These are phyloP conservation scores for Starmerella ratchasimensis DNA, from an alignment of 805 yeast genomes.

Conservation along the genomic window DNA sequence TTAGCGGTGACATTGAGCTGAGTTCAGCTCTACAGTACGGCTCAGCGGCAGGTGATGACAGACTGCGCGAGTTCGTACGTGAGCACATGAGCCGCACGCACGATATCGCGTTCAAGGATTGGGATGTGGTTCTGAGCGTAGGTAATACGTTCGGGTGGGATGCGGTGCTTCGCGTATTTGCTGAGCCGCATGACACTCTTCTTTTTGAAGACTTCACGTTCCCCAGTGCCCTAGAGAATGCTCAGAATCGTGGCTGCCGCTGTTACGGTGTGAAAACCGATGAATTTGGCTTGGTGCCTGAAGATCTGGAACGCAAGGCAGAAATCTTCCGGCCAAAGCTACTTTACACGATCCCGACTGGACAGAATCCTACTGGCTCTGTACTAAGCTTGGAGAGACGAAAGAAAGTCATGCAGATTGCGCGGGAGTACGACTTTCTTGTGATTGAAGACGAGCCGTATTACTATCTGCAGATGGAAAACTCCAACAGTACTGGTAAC, in stretches of 20 bases:
- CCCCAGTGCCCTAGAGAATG: slow-evolving; percentile 72
- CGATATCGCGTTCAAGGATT: slow-evolving; percentile 42
- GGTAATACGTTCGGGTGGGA: slow-evolving; percentile 90
- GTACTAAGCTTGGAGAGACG: slow-evolving; percentile 68
- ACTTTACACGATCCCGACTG: slow-evolving; percentile 82
- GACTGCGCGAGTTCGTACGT: slow-evolving; percentile 48
- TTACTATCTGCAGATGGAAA: slow-evolving; percentile 89
- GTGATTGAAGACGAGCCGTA: slow-evolving; percentile 95
- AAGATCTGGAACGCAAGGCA: slow-evolving; percentile 44
- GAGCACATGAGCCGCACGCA: slow-evolving; percentile 44
- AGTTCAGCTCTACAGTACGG: slow-evolving; percentile 88
- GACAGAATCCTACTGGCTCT: slow-evolving; percentile 96
- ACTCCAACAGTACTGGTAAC: too few relatives aligned
- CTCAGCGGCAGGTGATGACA: slow-evolving; percentile 63
- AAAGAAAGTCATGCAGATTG: slow-evolving; percentile 54
- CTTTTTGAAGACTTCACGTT: slow-evolving; percentile 75
- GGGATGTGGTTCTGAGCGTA: slow-evolving; percentile 56
- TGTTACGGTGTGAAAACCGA: slow-evolving; percentile 69
- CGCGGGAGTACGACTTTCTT: slow-evolving; percentile 71
- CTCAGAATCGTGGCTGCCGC: slow-evolving; percentile 54
- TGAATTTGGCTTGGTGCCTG: slow-evolving; percentile 61
- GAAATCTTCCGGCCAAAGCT: slow-evolving; percentile 61
- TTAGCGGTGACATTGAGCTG: slow-evolving; percentile 43
- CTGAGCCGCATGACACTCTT: slow-evolving; percentile 63
- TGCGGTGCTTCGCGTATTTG: slow-evolving; percentile 60